phyloP scores from a whole-genome alignment of 1,139 yeast genomes.

The Pichia kudriavzevii region DNA sequence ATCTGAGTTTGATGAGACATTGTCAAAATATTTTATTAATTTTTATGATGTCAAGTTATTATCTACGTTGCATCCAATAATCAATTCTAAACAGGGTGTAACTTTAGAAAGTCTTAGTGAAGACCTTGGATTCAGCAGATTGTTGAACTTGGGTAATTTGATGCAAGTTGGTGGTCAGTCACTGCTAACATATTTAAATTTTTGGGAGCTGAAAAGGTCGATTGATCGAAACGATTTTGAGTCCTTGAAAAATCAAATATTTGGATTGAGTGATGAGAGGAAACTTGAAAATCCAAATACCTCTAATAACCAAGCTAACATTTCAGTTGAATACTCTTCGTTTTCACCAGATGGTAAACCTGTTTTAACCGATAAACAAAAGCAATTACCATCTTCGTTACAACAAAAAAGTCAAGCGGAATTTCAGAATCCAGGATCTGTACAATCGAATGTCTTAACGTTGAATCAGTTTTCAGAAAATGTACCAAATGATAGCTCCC shows the following conservation, averaged over 20 bases:
- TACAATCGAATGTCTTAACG: too few species aligned
- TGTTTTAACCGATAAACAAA: background rate
- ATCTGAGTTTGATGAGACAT: slow-evolving; percentile 68
- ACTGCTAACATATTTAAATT: slow-evolving; percentile 40
- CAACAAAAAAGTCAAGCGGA: background rate
- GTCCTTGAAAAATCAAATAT: slow-evolving; percentile 26
- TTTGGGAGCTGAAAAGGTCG: slow-evolving; percentile 40
- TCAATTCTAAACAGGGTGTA: slow-evolving; percentile 22
- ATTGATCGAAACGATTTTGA: slow-evolving; percentile 20
- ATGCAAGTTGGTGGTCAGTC: slow-evolving; percentile 48
- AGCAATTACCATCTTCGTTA: background rate
- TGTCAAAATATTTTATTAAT: slow-evolving; percentile 69
- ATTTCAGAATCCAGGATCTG: too few species aligned
- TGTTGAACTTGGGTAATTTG: slow-evolving; percentile 23
- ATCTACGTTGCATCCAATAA: slow-evolving; percentile 35
- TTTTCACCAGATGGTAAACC: slow-evolving; percentile 1
- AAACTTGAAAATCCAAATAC: slow-evolving; percentile 2
- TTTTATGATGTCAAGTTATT: slow-evolving; percentile 79
- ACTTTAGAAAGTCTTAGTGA: slow-evolving; percentile 41
- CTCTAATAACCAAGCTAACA: background rate
- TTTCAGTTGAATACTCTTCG: background rate
- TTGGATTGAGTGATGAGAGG: slow-evolving; percentile 28
- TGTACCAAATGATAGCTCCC: background rate
- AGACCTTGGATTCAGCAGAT: slow-evolving; percentile 35
- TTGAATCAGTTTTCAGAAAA: too few species aligned